Evolutionary conservation across 495 filamentous ascomycete genomes (phyloP).

Genomic region (Penicillium maclennaniae): DNA sequence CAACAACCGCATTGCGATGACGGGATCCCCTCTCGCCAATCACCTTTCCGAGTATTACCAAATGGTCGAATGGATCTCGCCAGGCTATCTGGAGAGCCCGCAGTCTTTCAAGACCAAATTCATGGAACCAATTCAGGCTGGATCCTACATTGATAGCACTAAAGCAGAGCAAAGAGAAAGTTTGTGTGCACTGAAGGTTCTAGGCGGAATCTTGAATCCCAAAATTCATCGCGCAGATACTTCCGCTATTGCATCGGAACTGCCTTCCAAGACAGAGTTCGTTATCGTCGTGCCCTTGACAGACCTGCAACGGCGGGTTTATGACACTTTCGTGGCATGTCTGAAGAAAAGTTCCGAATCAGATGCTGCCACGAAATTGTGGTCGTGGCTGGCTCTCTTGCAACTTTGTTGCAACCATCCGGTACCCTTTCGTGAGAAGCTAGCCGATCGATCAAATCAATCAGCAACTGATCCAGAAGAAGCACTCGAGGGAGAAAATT

Average conservation of each 20-base stretch:
- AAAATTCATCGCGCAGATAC: conserved; percentile 77
- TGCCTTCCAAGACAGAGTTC: conserved; percentile 78
- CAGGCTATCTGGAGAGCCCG: conserved; percentile 65
- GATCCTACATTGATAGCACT: conserved; percentile 62
- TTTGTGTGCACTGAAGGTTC: conserved; percentile 61
- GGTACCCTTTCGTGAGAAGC: conserved; percentile 53
- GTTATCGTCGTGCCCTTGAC: conserved; percentile 71
- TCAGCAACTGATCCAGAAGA: neutral
- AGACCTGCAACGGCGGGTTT: conserved; percentile 57
- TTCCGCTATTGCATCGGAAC: conserved; percentile 55
- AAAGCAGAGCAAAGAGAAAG: conserved; percentile 48
- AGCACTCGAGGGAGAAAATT: neutral
- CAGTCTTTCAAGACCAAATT: conserved; percentile 66
- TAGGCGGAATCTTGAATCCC: conserved; percentile 68
- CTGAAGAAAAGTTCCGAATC: conserved; percentile 21
- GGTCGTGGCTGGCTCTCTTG: conserved; percentile 54
- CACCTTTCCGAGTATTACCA: conserved; percentile 76
- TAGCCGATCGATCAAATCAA: conserved; percentile 29
- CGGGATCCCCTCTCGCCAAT: conserved; percentile 83
- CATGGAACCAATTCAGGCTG: conserved; percentile 66
- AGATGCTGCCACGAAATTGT: conserved; percentile 29
- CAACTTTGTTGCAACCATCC: conserved; percentile 76
- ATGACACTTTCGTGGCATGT: conserved; percentile 53
- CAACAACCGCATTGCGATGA: conserved; percentile 74
- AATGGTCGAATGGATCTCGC: conserved; percentile 86